Evolutionary conservation across 805 yeast genomes (phyloP), one percentile per base, ranked within the genome.

Genomic region (Saccharomycopsis sp.): DNA sequence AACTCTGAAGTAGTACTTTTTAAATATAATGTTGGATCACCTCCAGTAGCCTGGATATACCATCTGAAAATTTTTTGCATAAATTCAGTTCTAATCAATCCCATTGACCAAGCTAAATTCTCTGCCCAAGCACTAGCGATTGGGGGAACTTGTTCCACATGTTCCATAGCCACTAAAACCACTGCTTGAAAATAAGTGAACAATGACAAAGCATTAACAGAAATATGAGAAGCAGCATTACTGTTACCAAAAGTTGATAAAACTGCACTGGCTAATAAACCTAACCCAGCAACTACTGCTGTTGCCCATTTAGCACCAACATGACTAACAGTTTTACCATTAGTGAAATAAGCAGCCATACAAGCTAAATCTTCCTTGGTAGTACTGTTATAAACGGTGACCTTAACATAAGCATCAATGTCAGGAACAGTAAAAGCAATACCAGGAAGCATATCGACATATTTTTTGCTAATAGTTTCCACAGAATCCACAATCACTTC

Each of bases 31-130:
- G 82, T 62, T 25, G 96, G 95, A 1, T 70, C 61, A 31, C 96
- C 96, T 36, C 96, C 96, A 1, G 96, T 87, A 21, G 92, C 62
- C 56, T 83, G 87, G 33, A 83, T 74, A 51, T 78, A 83, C 94
- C 94, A 83, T 51, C 89, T 66, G 58, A 83, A 79, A 47, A 83
- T 78, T 45, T 74, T 64, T 60, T 88, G 95, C 95, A 88, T 83
- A 56, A 87, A 88, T 2, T 55, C 52, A 31, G 82, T 72, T 56
- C 79, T 67, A 51, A 88, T 84, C 45, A 88, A 67, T 2, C 96
- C 96, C 82, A 88, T 83, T 1, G 95, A 84, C 96, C 96, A 88
- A 21, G 86, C 87, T 53, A 88, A 66, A 55, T 88, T 87, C 58
- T 84, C 94, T 5, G 87, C 67, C 96, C 96, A 88, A 8, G 95